Evolutionary conservation across 2,329 filamentous ascomycete species (phyloP).

Genomic region (Pseudogymnoascus sp.): DNA sequence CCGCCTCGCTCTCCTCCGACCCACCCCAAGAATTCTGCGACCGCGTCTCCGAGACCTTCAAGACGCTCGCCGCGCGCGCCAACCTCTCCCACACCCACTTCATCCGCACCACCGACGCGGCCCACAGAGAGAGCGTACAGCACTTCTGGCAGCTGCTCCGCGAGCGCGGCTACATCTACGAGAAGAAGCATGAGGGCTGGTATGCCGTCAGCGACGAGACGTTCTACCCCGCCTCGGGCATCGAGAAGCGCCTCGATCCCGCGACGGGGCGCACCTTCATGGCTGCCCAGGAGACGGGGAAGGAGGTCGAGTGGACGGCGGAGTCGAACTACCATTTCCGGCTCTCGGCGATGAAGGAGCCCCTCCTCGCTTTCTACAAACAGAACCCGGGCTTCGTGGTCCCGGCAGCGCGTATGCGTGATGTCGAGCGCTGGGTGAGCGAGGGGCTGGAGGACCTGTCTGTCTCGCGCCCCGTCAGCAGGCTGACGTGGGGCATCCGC

Average conservation of each 20-base stretch:
- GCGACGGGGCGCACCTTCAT: constrained; percentile 75
- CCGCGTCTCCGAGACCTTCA: constrained; percentile 70
- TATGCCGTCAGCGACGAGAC: constrained; percentile 96
- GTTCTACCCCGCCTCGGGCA: constrained; percentile 73
- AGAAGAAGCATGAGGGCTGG: constrained; percentile 84
- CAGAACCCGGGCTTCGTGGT: constrained; percentile 70
- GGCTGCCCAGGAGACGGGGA: constrained; percentile 79
- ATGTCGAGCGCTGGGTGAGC: constrained; percentile 68
- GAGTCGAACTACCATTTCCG: constrained; percentile 95
- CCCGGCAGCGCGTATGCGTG: constrained; percentile 64
- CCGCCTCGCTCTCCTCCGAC: constrained; percentile 64
- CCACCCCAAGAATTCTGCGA: constrained; percentile 88
- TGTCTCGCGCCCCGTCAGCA: constrained; percentile 69
- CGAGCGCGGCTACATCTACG: constrained; percentile 71
- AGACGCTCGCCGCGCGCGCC: constrained; percentile 60
- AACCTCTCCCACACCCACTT: constrained; percentile 75
- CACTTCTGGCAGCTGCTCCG: constrained; percentile 81
- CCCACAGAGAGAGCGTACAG: constrained; percentile 76
- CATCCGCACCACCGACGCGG: constrained; percentile 78
- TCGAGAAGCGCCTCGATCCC: constrained; percentile 68
- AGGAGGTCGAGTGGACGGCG: constrained; percentile 87
- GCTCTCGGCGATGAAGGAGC: constrained; percentile 72
- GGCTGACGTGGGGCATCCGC: constrained; percentile 78
- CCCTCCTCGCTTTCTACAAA: constrained; percentile 69
- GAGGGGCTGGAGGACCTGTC: constrained; percentile 79